phyloP scores from a whole-genome alignment of 371 early-diverging fungal genomes.

The Rhizopus arrhizus region DNA sequence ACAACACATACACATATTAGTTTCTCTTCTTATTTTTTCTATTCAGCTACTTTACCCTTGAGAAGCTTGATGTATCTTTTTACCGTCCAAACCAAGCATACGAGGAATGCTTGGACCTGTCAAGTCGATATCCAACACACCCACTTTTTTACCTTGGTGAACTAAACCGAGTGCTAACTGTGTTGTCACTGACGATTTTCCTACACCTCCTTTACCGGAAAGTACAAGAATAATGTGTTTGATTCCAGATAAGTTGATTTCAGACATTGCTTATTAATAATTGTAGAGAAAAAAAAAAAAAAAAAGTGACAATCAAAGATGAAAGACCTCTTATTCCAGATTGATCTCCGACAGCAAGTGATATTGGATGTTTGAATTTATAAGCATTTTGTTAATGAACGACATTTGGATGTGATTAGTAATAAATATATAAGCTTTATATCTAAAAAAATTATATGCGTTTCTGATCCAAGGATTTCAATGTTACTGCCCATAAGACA shows the following conservation, averaged over 20 bases:
- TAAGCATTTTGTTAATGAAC: too few species aligned
- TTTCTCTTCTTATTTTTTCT: neutral
- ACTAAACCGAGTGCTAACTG: conserved; percentile 67
- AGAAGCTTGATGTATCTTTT: conserved; percentile 75
- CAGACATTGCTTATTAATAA: conserved; percentile 26
- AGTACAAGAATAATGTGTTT: conserved; percentile 82
- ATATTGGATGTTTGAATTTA: too few species aligned
- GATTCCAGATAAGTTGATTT: conserved; percentile 42
- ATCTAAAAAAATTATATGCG: too few species aligned
- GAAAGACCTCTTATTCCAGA: too few species aligned
- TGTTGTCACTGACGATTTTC: conserved; percentile 78
- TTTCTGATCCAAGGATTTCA: too few species aligned
- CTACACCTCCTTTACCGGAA: conserved; percentile 97
- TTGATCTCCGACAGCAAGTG: too few species aligned
- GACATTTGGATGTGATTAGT: too few species aligned
- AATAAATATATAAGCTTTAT: too few species aligned
- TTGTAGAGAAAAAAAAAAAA: too few species aligned
- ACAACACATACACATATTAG: neutral
- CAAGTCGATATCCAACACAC: conserved; percentile 93
- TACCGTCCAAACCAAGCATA: conserved; percentile 80
- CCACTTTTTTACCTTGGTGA: conserved; percentile 63
- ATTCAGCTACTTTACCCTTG: conserved; percentile 49
- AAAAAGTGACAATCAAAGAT: too few species aligned
- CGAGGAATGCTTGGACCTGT: conserved; percentile 91
- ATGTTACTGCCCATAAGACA: too few species aligned